These are phyloP conservation scores for Quercus glauca DNA, from an alignment of 306 rosid species.

Conservation along the genomic window DNA sequence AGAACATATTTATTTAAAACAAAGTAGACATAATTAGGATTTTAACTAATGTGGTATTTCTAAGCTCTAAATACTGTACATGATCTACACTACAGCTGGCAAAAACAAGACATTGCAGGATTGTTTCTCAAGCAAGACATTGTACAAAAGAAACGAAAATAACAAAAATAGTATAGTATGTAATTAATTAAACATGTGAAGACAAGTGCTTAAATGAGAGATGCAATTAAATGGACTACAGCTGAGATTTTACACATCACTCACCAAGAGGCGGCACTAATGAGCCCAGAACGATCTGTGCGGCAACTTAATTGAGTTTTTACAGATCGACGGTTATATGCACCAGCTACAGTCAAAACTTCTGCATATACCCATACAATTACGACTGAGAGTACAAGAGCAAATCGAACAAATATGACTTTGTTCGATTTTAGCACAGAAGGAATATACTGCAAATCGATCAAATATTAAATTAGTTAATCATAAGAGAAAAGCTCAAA, in stretches of 20 bases:
- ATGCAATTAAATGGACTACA: not conserved
- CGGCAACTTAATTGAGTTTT: conserved; percentile 80
- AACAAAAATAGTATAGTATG: not conserved
- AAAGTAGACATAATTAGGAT: not conserved
- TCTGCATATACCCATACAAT: conserved; percentile 80
- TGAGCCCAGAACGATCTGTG: conserved; percentile 90
- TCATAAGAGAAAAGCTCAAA: conserved; percentile 21
- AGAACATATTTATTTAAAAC: conserved; percentile 4
- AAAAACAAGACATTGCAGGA: not conserved
- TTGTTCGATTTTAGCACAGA: conserved; percentile 39
- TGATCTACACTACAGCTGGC: not conserved
- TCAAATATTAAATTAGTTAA: conserved; percentile 9
- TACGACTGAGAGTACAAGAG: conserved; percentile 54
- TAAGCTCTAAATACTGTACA: not conserved
- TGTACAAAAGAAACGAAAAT: not conserved
- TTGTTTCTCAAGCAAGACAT: not conserved
- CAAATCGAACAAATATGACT: conserved; percentile 43
- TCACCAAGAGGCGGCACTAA: conserved; percentile 77
- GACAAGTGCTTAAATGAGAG: not conserved
- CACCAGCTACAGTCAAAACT: conserved; percentile 85
- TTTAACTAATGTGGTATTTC: not conserved
- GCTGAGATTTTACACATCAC: conserved; percentile 17
- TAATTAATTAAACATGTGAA: not conserved
- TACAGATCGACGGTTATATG: conserved; percentile 55
- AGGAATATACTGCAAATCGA: conserved; percentile 65